Evolutionary conservation across 129 eudicot genomes (phyloP), one percentile per base, ranked within the genome.

Genomic region (Smallanthus sonchifolius): DNA sequence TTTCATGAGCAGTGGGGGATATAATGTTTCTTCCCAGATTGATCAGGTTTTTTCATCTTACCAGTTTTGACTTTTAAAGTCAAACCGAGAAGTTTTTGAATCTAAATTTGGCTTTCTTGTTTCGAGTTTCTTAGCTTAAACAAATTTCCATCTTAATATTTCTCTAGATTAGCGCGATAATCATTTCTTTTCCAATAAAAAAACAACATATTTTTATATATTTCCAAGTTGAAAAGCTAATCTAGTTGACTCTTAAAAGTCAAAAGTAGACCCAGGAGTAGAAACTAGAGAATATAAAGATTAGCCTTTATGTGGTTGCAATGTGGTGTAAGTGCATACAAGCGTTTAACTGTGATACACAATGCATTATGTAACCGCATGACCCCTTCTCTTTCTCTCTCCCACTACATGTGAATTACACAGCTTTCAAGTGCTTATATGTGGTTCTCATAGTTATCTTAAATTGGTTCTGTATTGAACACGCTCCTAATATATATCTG

Each of bases 1-100:
- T 80, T 94, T 94, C 78, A 94, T 94, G 91, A 83, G 48, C 28
- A 85, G 91, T 72, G 97, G 98, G 48, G 98, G 98, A 24, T 94
- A 94, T 75, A 85, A 88, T 72, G 96, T 94, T 60, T 39, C 83
- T 82, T 13, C 86, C 6, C 88, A 77, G 70, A 94, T 94, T 65
- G 52, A 80, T 49, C 83, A 88, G 85, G 98, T 92, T 72, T 37
- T 10, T 76, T 35, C 44, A 28, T 7, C 67, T 62, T 34, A 35
- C 44, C 67, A 13, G 44, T 62, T 24, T 60, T 72, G 76, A 55
- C 40, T 13, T 38, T 39, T 10, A 4, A 48, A 35, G 36, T 36
- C 64, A 52, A 70, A 36, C 34, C 16, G 8, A 49, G 10, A 34
- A 52, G 17, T 70, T 52, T 51, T 2, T n/a, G n/a, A 8, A 69